These are phyloP conservation scores for Globisporangium heterothallicum DNA, from an alignment of 352 stramenopile species.

Conservation along the genomic window DNA sequence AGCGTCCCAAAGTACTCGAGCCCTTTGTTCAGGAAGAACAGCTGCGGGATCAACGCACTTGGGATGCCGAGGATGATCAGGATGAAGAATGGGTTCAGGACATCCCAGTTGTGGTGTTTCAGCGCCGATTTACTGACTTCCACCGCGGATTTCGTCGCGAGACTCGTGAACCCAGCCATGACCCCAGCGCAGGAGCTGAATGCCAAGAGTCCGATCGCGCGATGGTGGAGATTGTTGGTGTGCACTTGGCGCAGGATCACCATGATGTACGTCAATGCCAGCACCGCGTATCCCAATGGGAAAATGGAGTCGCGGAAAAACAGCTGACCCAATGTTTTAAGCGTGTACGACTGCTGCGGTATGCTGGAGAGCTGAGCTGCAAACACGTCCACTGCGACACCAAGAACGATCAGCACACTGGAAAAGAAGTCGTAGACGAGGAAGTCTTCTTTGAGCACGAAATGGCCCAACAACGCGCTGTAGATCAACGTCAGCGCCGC, in stretches of 20 bases:
- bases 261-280: slow-evolving; percentile 38
- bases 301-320: slow-evolving; percentile 55
- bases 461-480: slow-evolving; percentile 59
- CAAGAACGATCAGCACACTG: slow-evolving; percentile 55
- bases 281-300: slow-evolving; percentile 43
- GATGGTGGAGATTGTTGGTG: slow-evolving; percentile 40
- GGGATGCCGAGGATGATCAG: slow-evolving; percentile 55
- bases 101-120: slow-evolving; percentile 28
- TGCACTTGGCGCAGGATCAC: slow-evolving; percentile 55
- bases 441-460: slow-evolving; percentile 56
- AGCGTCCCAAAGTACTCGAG: slow-evolving; percentile 75
- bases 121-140: slow-evolving; percentile 58
- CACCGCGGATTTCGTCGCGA: slow-evolving; percentile 70
- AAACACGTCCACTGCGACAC: slow-evolving; percentile 57
- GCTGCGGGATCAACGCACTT: slow-evolving; percentile 50
- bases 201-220: slow-evolving; percentile 39
- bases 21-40: slow-evolving; percentile 77
- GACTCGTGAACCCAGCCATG: slow-evolving; percentile 73
- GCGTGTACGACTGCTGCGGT: slow-evolving; percentile 44
- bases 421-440: slow-evolving; percentile 44
- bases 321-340: slow-evolving; percentile 40
- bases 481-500: slow-evolving; percentile 78
- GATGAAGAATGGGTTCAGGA: slow-evolving; percentile 69
- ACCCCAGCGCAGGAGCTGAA: slow-evolving; percentile 71
- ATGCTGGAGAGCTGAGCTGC: slow-evolving; percentile 43